Percentiles rank a stretch among this genome's conserved stretches.
Conservation (phyloP, 495 filamentous ascomycete species). For the Daldinia vernicosa region DNA sequence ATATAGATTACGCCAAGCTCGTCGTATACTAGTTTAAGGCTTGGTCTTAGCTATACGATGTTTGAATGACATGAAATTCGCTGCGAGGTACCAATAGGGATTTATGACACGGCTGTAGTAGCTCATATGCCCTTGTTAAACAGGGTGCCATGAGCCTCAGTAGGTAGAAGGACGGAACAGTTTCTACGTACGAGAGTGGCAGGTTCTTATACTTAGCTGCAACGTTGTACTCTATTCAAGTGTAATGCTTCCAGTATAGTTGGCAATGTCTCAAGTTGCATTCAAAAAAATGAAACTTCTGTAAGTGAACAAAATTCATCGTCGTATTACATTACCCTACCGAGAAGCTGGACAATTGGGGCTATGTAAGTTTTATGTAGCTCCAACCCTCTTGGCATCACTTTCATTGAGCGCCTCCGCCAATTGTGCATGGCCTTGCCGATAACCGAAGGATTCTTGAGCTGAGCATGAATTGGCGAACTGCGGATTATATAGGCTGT, state of each 20-base stretch:
- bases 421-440: conserved; percentile 9
- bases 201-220: background rate
- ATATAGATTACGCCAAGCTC: background rate
- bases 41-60: background rate
- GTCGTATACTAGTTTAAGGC: background rate
- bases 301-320: background rate
- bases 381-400: conserved; percentile 20
- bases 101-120: background rate
- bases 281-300: background rate
- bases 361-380: conserved; percentile 16
- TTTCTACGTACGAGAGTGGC: background rate
- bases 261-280: background rate
- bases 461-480: conserved; percentile 6
- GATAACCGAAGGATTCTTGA: conserved; percentile 24
- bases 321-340: background rate
- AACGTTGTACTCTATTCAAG: background rate
- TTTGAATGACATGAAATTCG: background rate
- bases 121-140: background rate
- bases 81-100: background rate
- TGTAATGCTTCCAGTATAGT: background rate
- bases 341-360: conserved; percentile 2
- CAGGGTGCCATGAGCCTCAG: background rate
- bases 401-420: background rate
- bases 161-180: background rate
- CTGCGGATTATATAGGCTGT: background rate